Evolutionary conservation across 2,329 filamentous ascomycete species (phyloP).

Genomic region (Cordyceps javanica): DNA sequence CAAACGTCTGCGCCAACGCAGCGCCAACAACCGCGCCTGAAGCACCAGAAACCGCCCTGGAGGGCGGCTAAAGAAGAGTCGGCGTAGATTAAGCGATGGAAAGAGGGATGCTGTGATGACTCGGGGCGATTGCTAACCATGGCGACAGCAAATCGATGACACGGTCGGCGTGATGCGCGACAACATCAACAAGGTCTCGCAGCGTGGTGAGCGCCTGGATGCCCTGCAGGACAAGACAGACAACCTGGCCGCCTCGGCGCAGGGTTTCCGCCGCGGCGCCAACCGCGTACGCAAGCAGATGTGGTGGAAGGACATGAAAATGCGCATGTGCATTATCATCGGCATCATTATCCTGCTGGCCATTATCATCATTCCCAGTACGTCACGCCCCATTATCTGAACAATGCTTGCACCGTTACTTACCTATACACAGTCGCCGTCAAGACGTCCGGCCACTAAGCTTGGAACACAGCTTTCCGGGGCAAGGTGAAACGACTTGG

Average conservation of each 20-base stretch:
- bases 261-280: constrained; percentile 92
- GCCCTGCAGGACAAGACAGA: constrained; percentile 90
- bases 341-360: constrained; percentile 88
- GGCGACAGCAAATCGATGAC: constrained; percentile 84
- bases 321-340: constrained; percentile 91
- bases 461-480: not conserved
- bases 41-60: not conserved
- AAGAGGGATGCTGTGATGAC: too few relatives aligned
- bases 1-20: not conserved
- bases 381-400: not conserved
- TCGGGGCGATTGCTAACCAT: constrained; percentile 16
- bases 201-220: constrained; percentile 86
- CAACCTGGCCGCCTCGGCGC: constrained; percentile 86
- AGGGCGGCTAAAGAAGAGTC: not conserved
- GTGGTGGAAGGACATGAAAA: constrained; percentile 99
- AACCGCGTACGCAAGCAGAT: constrained; percentile 96
- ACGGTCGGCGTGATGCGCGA: constrained; percentile 93
- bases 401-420: not conserved
- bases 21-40: not conserved
- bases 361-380: constrained; percentile 79
- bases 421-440: constrained; percentile 1
- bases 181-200: constrained; percentile 94
- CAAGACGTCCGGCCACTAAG: constrained; percentile 15
- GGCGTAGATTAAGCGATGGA: not conserved
- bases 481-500: not conserved